Base-by-base conservation (phyloP, 1,284 basidiomycete species). In the Agroathelia rolfsii region DNA sequence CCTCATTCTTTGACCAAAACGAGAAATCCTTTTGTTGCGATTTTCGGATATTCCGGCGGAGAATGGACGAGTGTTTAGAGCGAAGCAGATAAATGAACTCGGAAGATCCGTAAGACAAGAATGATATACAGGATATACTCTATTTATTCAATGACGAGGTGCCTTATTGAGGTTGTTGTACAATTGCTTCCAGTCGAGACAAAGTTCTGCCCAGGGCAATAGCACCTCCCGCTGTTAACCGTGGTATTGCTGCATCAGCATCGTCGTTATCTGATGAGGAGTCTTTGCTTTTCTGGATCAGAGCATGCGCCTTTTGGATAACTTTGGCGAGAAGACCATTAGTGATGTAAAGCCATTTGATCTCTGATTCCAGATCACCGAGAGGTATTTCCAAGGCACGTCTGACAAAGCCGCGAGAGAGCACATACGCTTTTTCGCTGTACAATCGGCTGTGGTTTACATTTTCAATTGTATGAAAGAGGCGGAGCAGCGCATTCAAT, bases 351-450 rank as follows among this genome's bases (percentile, higher is more conserved):
- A 89, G 62, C 66, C 79, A 76, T 16, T 60, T 55, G 30, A 95
- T 65, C 58, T 93, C 90, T 4, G 61, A 48, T 41, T 82, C 76
- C 19, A 96, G 61, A 2, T 78, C 73, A 17, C 73, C 66, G 1
- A 80, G 68, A 9, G 84, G 81, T 18, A 77, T 64, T 52, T 89
- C 82, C 9, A 95, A 69, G 4, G 87, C 89, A 8, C 82, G 77
- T 11, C 80, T 78, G 28, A 95, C 78, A 52, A 95, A 95, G 3
- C 78, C 83, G 17, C 90, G 69, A 5, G 90, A 88, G 18, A 94
- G 67, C 24, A 94, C 85, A 48, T 86, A 95, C 2, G 89, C 89
- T 56, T 92, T 93, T 56, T 95, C 92, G 52, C 67, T 88, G 58
- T 92, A 92, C 6, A 89, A 52, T 28, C 84, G 81, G 48, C 83